Conservation (phyloP, 257 asterid genomes). For the Eucommia ulmoides region DNA sequence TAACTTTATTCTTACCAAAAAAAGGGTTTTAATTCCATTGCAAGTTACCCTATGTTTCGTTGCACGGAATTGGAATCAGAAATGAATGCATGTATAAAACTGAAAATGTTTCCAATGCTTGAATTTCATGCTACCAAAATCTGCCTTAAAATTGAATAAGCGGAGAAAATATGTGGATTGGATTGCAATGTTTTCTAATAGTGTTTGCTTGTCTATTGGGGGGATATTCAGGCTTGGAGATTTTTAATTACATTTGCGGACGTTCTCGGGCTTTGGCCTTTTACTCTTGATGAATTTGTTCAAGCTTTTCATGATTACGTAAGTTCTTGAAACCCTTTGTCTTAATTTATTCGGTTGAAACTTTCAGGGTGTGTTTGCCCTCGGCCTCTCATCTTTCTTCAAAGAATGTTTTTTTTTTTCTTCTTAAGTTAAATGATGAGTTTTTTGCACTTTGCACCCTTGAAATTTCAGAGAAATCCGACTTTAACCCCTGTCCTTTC, state of each 20-base stretch:
- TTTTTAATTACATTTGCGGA: conserved; percentile 79
- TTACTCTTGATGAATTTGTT: conserved; percentile 75
- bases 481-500: too few species aligned
- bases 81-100: too few species aligned
- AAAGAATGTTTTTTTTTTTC: conserved; percentile 8
- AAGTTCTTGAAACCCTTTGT: conserved; percentile 14
- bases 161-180: too few species aligned
- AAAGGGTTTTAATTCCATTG: neutral
- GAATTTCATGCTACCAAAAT: too few species aligned
- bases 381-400: neutral
- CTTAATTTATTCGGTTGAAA: too few species aligned
- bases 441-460: too few species aligned
- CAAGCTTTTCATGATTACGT: conserved; percentile 70
- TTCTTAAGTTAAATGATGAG: neutral
- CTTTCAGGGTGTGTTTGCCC: too few species aligned
- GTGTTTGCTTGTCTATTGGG: conserved; percentile 1
- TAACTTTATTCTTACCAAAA: neutral
- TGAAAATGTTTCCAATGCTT: too few species aligned
- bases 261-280: conserved; percentile 90
- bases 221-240: conserved; percentile 58
- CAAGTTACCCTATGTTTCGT: neutral
- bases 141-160: too few species aligned
- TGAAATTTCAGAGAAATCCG: too few species aligned
- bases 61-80: too few species aligned
- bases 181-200: conserved; percentile 3